Percentiles rank a stretch among this genome's conserved stretches.
Evolutionary conservation across 2,329 filamentous ascomycete genomes (phyloP).

Genomic region (Monosporascus sp.): DNA sequence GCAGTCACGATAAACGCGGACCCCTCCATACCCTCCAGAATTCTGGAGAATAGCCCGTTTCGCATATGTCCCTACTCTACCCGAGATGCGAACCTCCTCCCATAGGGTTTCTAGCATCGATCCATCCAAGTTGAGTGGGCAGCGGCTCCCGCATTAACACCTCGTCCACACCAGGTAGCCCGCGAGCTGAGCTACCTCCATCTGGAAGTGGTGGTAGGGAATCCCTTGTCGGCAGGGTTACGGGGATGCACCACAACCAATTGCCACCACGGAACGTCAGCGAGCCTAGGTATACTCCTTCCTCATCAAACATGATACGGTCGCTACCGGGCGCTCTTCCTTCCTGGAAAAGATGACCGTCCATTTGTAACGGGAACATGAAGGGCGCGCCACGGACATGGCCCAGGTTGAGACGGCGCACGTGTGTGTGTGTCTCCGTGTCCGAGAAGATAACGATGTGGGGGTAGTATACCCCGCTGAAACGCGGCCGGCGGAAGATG

Average conservation of each 20-base stretch:
- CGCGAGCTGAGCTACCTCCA: neutral
- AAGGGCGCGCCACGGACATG: neutral
- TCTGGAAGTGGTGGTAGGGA: neutral
- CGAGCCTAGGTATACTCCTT: neutral
- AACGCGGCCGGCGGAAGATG: neutral
- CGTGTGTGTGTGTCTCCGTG: neutral
- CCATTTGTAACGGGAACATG: neutral
- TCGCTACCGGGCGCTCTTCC: neutral
- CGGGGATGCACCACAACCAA: neutral
- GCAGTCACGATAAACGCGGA: too few species aligned
- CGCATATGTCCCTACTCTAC: neutral
- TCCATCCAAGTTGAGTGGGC: neutral
- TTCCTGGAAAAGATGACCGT: neutral
- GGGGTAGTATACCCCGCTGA: neutral
- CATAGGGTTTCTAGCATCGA: neutral
- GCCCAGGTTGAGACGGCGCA: neutral
- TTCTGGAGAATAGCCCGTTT: neutral
- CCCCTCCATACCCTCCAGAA: too few species aligned
- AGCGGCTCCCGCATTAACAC: neutral
- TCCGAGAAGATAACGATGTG: neutral
- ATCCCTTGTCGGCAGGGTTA: neutral
- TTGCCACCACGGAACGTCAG: neutral
- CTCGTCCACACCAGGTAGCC: neutral
- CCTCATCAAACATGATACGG: neutral
- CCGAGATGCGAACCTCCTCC: neutral